Evolutionary conservation across 176 grass and related monocot species (phyloP), one percentile per base, ranked within the genome.

Genomic region (Hsuehochloa calcarea): DNA sequence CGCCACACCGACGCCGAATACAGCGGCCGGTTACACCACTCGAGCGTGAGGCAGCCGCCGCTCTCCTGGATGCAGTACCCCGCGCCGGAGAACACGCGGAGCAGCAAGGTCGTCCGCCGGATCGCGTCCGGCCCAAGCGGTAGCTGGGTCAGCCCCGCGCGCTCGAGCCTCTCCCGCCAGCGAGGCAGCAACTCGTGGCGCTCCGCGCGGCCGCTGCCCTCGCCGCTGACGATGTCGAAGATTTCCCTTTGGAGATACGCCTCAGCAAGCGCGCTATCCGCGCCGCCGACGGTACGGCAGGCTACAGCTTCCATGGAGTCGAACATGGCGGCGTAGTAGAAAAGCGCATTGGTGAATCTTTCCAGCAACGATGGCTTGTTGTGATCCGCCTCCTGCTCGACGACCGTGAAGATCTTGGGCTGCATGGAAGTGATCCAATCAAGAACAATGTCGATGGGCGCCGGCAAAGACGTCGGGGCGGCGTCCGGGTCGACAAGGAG

Each of bases 341-440:
- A 93, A 6, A 98, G 73, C 0, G 95, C 93, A 20, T 98, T 88
- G 0, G 72, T 82, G 87, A 98, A 95, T 65, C 95, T 77, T 75
- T 93, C 83, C 13, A 80, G 20, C 19, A 98, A 85, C 23, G 60
- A 0, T 0, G 87, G 41, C 52, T 22, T 93, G 68, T 93, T 98
- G 85, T 95, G 91, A 51, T 95, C 91, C 5, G 89, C 93, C 68
- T 98, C 93, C 74, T 95, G 89, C 81, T 95, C 95, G 0, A 98
- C 87, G 9, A 98, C 85, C 0, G 93, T 98, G n/a, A 98, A 79
- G 29, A 98, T 74, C 19, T 29, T 88, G 60, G 95, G 93, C 12
- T 65, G 74, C 0, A 95, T 22, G 11, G 61, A 68, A 1, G 13
- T 14, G 9, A 97, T 43, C 82, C 77, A 88, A 1, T 68, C 49